These are phyloP conservation scores for Candida alai DNA, from an alignment of 805 yeast genomes.

Conservation along the genomic window DNA sequence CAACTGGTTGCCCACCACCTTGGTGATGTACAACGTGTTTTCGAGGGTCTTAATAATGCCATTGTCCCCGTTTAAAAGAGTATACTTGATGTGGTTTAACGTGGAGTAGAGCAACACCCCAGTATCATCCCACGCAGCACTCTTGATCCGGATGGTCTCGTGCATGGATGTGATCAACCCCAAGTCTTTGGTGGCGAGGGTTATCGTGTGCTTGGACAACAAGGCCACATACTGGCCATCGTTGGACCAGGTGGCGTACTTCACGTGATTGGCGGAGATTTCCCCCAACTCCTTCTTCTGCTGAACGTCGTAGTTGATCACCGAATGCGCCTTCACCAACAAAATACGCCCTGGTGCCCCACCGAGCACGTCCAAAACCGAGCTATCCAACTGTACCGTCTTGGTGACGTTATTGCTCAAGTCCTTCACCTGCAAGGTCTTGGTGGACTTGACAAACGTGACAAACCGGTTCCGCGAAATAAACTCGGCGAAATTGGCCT, in stretches of 20 bases:
- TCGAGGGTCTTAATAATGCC: constrained; percentile 93
- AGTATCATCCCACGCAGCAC: constrained; percentile 96
- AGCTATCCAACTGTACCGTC: constrained; percentile 63
- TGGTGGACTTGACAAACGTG: constrained; percentile 61
- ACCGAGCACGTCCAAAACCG: constrained; percentile 66
- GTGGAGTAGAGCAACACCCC: constrained; percentile 92
- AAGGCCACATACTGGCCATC: constrained; percentile 87
- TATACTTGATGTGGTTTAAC: constrained; percentile 91
- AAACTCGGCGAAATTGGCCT: constrained; percentile 81
- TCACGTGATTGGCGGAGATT: constrained; percentile 69
- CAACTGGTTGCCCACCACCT: constrained; percentile 65
- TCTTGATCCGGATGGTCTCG: constrained; percentile 93
- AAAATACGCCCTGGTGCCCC: constrained; percentile 85
- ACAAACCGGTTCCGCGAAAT: constrained; percentile 95
- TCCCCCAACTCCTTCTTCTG: constrained; percentile 78
- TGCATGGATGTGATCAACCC: constrained; percentile 81
- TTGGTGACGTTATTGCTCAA: constrained; percentile 79
- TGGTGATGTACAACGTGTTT: constrained; percentile 78
- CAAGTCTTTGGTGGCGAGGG: constrained; percentile 76
- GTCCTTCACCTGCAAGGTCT: constrained; percentile 78
- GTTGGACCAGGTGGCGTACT: constrained; percentile 83
- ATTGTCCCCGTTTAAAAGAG: constrained; percentile 87
- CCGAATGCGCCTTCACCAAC: constrained; percentile 66
- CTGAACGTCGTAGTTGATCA: constrained; percentile 85
- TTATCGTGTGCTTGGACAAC: constrained; percentile 86